Conservation (phyloP, 768 basidiomycete species). For the Lactarius vividus region DNA sequence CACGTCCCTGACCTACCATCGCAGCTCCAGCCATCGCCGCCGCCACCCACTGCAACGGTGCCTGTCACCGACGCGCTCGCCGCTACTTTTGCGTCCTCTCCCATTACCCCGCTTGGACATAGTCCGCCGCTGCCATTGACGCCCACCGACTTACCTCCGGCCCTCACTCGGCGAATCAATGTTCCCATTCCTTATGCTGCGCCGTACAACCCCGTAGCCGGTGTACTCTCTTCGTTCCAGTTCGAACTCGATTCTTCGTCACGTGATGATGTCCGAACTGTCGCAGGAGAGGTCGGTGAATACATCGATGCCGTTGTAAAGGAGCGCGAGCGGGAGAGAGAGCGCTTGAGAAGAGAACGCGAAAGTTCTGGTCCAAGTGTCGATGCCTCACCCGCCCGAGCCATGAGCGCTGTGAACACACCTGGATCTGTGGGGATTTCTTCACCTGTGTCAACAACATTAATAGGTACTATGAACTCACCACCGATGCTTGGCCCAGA, state of each 20-base stretch:
- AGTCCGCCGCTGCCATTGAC: constrained; percentile 12
- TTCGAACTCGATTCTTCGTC: constrained; percentile 35
- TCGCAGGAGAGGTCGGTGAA: constrained; percentile 59
- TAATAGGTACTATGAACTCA: constrained; percentile 19
- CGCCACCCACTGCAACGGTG: constrained; percentile 36
- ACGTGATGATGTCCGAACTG: constrained; percentile 43
- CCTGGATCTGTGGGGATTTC: constrained; percentile 21
- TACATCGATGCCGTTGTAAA: constrained; percentile 75
- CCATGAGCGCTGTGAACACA: constrained; percentile 19
- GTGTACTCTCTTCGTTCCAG: constrained; percentile 51
- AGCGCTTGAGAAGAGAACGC: constrained; percentile 64
- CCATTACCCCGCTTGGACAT: constrained; percentile 15
- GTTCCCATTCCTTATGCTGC: not conserved
- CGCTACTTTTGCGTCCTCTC: constrained; percentile 13
- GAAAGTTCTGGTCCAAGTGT: constrained; percentile 40
- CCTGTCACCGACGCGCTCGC: constrained; percentile 20
- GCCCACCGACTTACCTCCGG: constrained; percentile 22
- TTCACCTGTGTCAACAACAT: constrained; percentile 15
- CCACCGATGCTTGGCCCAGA: constrained; percentile 15
- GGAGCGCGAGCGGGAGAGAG: constrained; percentile 76
- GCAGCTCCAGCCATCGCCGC: constrained; percentile 56
- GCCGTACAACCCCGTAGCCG: constrained; percentile 28
- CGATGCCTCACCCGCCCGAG: constrained; percentile 18
- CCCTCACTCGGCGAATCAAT: constrained; percentile 18
- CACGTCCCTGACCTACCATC: constrained; percentile 63